Evolutionary conservation across 1,139 yeast species (phyloP), one percentile per base, ranked within the genome.

Genomic region (Kurtzmaniella quercitrusa): DNA sequence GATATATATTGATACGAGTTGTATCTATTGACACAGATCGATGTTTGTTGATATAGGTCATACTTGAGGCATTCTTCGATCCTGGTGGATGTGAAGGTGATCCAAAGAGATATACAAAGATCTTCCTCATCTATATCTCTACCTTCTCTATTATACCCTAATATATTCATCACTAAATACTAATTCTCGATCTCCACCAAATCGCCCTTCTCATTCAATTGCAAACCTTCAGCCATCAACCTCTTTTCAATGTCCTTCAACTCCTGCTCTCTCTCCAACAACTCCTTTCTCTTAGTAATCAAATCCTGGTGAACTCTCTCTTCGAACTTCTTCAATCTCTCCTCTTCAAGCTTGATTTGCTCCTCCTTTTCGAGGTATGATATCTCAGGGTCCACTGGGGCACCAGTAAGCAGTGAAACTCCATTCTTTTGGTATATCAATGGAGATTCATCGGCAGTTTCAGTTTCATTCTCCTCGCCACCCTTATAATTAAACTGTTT

Each of bases 261-360:
- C 61, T 93, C 98, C 54, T 83, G 81, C 65, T 93, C 98, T 59
- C 97, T 81, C 46, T 89, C 90, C 56, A 85, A 74, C 51, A 93
- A 76, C 63, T 89, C 96, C 56, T 84, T 82, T 53, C 95, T 78
- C 74, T 90, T 90, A 59, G 81, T 80, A 56, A 86, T 74, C 63
- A 93, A 76, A 62, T 91, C 98, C 58, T 85, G 86, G 63, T 89
- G 96, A 19, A 93, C 96, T 53, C 96, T 76, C 60, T 84, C 88
- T 64, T 85, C 94, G 58, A 84, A 85, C 43, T 86, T 87, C 58
- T 73, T 80, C 56, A 85, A 71, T 61, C 93, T 77, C 62, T 85
- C 93, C 63, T 85, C 93, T 61, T 85, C 94, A 46, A 84, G 68
- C 60, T 82, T 80, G 55, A 85, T 85, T 61, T 85, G 93, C 59